These are phyloP conservation scores for Gliomastix tumulicola DNA, from an alignment of 2,329 filamentous ascomycete genomes.

Conservation along the genomic window DNA sequence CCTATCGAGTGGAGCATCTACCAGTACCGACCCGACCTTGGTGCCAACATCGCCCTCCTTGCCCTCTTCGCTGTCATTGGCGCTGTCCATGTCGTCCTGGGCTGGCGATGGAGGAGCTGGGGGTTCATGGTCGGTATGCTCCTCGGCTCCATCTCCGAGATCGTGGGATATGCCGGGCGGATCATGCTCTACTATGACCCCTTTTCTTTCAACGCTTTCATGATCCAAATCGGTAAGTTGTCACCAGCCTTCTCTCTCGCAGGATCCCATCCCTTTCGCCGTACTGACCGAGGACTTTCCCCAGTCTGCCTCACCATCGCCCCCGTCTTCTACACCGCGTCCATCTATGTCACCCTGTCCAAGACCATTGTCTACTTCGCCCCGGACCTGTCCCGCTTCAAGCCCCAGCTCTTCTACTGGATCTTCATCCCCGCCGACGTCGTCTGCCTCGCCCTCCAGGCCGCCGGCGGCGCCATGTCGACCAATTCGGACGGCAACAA, in stretches of 20 bases:
- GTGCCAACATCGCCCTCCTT: slow-evolving; percentile 44
- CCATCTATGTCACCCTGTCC: slow-evolving; percentile 58
- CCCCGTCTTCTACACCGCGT: slow-evolving; percentile 46
- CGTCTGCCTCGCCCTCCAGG: slow-evolving; percentile 50
- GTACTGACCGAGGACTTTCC: not conserved
- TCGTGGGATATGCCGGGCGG: slow-evolving; percentile 56
- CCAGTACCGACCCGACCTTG: slow-evolving; percentile 44
- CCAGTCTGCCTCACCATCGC: slow-evolving; percentile 47
- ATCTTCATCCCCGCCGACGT: slow-evolving; percentile 49
- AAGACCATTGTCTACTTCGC: slow-evolving; percentile 31
- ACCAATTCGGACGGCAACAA: slow-evolving; percentile 30
- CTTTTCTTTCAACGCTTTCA: slow-evolving; percentile 51
- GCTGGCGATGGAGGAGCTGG: slow-evolving; percentile 37
- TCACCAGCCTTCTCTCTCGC: too few species aligned
- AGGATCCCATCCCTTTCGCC: not conserved
- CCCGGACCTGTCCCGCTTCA: slow-evolving; percentile 33
- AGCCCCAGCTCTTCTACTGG: slow-evolving; percentile 34
- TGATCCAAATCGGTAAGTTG: slow-evolving; percentile 48
- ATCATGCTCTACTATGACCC: slow-evolving; percentile 51
- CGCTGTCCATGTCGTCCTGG: slow-evolving; percentile 34
- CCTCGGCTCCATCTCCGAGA: slow-evolving; percentile 47
- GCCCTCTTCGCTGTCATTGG: slow-evolving; percentile 38
- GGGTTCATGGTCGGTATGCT: slow-evolving; percentile 45
- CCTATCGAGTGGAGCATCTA: slow-evolving; percentile 41
- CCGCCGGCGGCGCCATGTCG: slow-evolving; percentile 47